These are phyloP conservation scores for Rhodomyrtus tomentosa DNA, from an alignment of 345 rosid species.

Conservation along the genomic window DNA sequence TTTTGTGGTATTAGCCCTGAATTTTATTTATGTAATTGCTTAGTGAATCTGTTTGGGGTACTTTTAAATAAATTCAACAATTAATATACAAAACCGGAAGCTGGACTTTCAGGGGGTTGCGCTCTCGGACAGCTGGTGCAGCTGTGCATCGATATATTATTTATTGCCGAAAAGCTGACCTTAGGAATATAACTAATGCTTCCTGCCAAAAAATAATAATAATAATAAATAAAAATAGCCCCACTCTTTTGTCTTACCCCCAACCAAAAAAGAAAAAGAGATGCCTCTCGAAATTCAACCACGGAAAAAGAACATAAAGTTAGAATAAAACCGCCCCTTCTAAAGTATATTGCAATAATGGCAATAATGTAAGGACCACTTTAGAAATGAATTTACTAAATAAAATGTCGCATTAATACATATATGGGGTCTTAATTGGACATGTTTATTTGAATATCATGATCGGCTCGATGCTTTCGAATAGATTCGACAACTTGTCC, in stretches of 20 bases:
- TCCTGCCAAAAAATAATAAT: neutral
- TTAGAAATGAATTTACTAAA: neutral
- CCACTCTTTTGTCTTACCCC: neutral
- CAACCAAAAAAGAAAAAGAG: neutral
- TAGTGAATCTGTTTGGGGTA: neutral
- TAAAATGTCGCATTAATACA: neutral
- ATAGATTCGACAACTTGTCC: accelerated
- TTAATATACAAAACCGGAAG: neutral
- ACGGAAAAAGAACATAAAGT: neutral
- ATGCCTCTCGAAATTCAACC: neutral
- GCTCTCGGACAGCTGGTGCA: neutral
- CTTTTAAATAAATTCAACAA: neutral
- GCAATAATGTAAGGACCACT: neutral
- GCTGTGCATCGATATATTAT: neutral
- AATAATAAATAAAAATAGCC: neutral
- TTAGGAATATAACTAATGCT: neutral
- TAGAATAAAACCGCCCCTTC: neutral
- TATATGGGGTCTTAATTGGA: accelerated
- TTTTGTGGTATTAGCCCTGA: too few relatives aligned
- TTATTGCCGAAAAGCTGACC: neutral
- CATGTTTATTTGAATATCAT: neutral
- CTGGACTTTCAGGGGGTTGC: neutral
- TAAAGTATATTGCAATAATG: neutral
- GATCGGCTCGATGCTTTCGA: accelerated
- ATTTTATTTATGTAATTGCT: neutral